phyloP scores from a whole-genome alignment of 495 filamentous ascomycete genomes.

The Talaromyces adpressus region DNA sequence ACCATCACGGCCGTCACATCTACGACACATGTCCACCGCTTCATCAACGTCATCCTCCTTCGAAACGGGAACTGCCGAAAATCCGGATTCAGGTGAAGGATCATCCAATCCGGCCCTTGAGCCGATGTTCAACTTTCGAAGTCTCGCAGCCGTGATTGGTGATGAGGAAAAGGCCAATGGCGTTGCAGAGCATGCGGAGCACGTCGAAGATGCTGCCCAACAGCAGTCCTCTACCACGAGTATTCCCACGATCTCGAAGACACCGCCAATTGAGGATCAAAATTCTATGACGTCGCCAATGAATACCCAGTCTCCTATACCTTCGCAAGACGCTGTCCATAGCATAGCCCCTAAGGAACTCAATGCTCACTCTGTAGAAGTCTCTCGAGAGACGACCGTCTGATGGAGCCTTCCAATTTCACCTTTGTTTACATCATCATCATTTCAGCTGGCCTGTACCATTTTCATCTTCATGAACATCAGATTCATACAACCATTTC shows the following conservation, averaged over 20 bases:
- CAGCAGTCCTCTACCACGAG: background rate
- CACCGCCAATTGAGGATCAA: background rate
- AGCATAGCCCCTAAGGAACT: slow-evolving; percentile 4
- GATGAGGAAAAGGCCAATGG: slow-evolving; percentile 44
- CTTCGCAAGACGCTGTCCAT: background rate
- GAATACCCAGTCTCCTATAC: background rate
- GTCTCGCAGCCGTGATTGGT: slow-evolving; percentile 78
- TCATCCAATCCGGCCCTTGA: slow-evolving; percentile 52
- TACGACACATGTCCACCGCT: slow-evolving; percentile 74
- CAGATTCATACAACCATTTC: background rate
- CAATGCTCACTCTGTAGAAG: slow-evolving; percentile 4
- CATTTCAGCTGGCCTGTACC: background rate
- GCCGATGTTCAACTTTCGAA: slow-evolving; percentile 87
- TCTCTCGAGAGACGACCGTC: slow-evolving; percentile 2
- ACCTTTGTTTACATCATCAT: background rate
- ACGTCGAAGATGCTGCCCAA: slow-evolving; percentile 29
- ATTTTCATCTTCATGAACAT: background rate
- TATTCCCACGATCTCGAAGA: background rate
- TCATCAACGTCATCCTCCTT: slow-evolving; percentile 75
- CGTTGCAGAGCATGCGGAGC: slow-evolving; percentile 30
- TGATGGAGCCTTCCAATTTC: background rate
- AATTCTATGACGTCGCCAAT: background rate
- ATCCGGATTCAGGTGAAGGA: slow-evolving; percentile 26
- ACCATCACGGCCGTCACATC: slow-evolving; percentile 53
- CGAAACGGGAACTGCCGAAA: slow-evolving; percentile 53